These are phyloP conservation scores for Euphorbia celastroides DNA, from an alignment of 441 rosid species.

Conservation along the genomic window DNA sequence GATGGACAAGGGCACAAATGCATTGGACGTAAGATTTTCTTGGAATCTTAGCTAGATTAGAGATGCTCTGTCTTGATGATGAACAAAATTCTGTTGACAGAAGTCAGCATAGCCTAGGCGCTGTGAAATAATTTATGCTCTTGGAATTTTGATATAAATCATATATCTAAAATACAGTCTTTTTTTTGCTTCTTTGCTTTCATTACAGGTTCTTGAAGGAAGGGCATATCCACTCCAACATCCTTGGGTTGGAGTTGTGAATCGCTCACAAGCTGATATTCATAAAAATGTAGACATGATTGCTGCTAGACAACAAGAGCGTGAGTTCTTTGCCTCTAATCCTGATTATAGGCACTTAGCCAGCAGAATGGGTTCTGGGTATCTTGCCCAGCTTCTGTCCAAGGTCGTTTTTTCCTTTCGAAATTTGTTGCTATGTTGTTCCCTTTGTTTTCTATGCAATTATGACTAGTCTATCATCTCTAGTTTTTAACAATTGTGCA, in stretches of 20 bases:
- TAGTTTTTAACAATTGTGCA: background rate
- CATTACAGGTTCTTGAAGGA: constrained; percentile 63
- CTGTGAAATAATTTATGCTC: background rate
- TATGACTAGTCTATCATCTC: background rate
- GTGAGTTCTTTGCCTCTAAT: constrained; percentile 52
- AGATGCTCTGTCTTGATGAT: background rate
- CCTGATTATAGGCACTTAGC: constrained; percentile 66
- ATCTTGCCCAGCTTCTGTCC: constrained; percentile 69
- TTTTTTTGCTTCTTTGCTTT: constrained; percentile 7
- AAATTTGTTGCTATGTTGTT: background rate
- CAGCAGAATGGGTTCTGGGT: constrained; percentile 67
- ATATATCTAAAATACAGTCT: background rate
- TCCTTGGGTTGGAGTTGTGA: constrained; percentile 79
- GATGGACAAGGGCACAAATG: constrained; percentile 98
- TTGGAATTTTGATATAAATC: background rate
- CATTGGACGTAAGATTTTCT: constrained; percentile 48
- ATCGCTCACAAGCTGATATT: constrained; percentile 76
- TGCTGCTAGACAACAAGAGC: constrained; percentile 52
- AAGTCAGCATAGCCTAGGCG: background rate
- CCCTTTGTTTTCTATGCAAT: background rate
- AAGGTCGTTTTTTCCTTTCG: constrained; percentile 28
- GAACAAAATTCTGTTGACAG: background rate
- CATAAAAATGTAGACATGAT: constrained; percentile 62
- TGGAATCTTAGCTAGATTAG: constrained; percentile 5
- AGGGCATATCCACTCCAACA: constrained; percentile 56